phyloP scores from a whole-genome alignment of 352 stramenopile genomes.

The Pythium grandisporangium region DNA sequence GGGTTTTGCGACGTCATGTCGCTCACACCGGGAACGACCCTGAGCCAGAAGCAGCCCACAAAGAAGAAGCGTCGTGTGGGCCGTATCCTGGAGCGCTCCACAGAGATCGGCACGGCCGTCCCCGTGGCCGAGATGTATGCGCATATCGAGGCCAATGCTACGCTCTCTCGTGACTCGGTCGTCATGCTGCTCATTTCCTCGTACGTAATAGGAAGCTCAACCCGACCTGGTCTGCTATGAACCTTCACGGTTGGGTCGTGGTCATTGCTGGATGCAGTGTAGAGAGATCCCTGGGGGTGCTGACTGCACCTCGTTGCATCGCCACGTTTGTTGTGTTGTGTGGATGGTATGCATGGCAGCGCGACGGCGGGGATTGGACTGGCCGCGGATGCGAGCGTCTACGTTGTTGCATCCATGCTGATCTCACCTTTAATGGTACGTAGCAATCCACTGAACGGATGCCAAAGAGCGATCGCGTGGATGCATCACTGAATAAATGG shows the following conservation, averaged over 20 bases:
- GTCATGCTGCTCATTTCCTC: slow-evolving; percentile 83
- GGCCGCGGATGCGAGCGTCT: slow-evolving; percentile 67
- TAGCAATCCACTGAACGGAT: no score
- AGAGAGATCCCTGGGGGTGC: no score
- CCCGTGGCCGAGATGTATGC: slow-evolving; percentile 85
- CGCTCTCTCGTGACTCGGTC: slow-evolving; percentile 71
- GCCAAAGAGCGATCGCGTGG: no score
- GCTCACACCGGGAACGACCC: slow-evolving; percentile 73
- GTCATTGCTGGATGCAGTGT: no score
- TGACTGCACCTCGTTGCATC: no score
- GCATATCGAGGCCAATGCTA: slow-evolving; percentile 76
- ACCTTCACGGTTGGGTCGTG: no score
- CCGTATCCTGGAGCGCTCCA: slow-evolving; percentile 67
- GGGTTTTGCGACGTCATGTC: slow-evolving; percentile 87
- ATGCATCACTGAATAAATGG: no score
- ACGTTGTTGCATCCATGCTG: slow-evolving; percentile 85
- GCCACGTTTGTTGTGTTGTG: no score
- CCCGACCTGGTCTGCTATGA: no score
- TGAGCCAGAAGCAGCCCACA: slow-evolving; percentile 38
- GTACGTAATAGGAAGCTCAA: slow-evolving; percentile 33
- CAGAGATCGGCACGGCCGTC: slow-evolving; percentile 71
- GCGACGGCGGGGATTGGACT: slow-evolving; percentile 75
- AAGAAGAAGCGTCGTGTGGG: slow-evolving; percentile 56
- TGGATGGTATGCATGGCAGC: slow-evolving; percentile 14
- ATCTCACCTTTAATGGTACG: slow-evolving; percentile 79